A percentile compares a stretch with the other conserved stretches of the same genome.
phyloP scores from a whole-genome alignment of 1,139 yeast genomes.

The Yamadazyma blattariae region DNA sequence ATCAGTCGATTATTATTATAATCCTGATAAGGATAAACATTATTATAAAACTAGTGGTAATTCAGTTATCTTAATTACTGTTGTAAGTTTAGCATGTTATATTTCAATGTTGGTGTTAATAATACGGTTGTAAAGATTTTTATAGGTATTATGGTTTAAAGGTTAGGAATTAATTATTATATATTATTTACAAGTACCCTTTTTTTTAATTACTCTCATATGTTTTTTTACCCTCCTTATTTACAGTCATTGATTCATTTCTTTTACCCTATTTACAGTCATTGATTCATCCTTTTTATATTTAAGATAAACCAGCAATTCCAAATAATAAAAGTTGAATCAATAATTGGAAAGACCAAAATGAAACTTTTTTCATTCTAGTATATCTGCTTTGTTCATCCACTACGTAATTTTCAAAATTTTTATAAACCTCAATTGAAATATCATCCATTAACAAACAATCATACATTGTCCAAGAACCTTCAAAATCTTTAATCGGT shows the following conservation, averaged over 20 bases:
- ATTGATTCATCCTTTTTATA: too few relatives aligned
- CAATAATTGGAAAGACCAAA: slow-evolving; percentile 87
- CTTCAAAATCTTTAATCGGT: slow-evolving; percentile 77
- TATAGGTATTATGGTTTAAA: neutral
- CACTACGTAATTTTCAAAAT: slow-evolving; percentile 82
- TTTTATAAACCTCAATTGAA: slow-evolving; percentile 85
- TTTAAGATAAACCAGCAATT: slow-evolving; percentile 42
- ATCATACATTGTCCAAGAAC: slow-evolving; percentile 95
- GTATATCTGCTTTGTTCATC: slow-evolving; percentile 77
- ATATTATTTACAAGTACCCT: neutral
- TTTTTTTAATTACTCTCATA: too few relatives aligned
- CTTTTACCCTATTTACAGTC: too few relatives aligned
- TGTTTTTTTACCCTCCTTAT: too few relatives aligned
- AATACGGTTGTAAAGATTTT: slow-evolving; percentile 25
- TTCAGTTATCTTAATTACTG: slow-evolving; percentile 40
- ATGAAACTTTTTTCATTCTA: slow-evolving; percentile 79
- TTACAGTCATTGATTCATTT: too few relatives aligned
- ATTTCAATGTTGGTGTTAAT: slow-evolving; percentile 42
- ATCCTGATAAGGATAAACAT: slow-evolving; percentile 36
- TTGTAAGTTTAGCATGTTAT: slow-evolving; percentile 46
- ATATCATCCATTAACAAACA: slow-evolving; percentile 88
- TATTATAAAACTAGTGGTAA: slow-evolving; percentile 52
- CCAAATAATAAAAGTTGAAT: slow-evolving; percentile 82
- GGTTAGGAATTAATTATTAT: neutral
- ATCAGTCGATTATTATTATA: slow-evolving; percentile 46